Conservation (phyloP, 306 rosid genomes). For the Castanopsis chinensis region DNA sequence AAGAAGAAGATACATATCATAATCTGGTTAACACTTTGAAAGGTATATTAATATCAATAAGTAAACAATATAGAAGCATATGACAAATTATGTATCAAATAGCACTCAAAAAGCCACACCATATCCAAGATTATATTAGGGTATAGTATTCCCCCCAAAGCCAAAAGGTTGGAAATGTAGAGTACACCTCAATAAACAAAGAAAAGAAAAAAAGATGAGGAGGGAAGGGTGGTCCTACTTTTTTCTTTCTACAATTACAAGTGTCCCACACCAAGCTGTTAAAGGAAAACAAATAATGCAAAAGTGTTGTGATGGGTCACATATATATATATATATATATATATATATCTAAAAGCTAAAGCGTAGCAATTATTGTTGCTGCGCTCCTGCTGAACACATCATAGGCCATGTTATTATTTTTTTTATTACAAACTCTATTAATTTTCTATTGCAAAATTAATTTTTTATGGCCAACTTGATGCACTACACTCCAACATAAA, state of each 20-base stretch:
- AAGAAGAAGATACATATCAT: slow-evolving; percentile 39
- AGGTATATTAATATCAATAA: slow-evolving; percentile 8
- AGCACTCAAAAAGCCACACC: slow-evolving; percentile 43
- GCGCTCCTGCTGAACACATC: no score
- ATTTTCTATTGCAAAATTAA: no score
- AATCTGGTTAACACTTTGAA: slow-evolving; percentile 21
- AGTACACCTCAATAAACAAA: slow-evolving; percentile 35
- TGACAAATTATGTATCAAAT: slow-evolving; percentile 39
- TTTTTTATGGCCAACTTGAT: no score
- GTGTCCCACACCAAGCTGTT: slow-evolving; percentile 71
- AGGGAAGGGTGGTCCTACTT: slow-evolving; percentile 49
- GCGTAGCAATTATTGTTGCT: no score
- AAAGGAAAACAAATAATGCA: slow-evolving; percentile 61
- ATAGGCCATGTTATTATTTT: no score
- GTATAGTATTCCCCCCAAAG: slow-evolving; percentile 28
- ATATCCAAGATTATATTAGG: slow-evolving; percentile 37
- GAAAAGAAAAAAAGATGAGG: background rate
- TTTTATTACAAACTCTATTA: no score
- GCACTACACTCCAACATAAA: no score
- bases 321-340: no score
- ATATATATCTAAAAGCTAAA: no score
- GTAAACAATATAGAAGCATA: slow-evolving; percentile 39
- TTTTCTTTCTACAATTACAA: slow-evolving; percentile 28
- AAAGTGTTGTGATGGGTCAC: slow-evolving; percentile 57
- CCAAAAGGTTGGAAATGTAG: slow-evolving; percentile 32